Evolutionary conservation across 257 asterid species (phyloP), one percentile per base, ranked within the genome.

Genomic region (Capsicum baccatum): DNA sequence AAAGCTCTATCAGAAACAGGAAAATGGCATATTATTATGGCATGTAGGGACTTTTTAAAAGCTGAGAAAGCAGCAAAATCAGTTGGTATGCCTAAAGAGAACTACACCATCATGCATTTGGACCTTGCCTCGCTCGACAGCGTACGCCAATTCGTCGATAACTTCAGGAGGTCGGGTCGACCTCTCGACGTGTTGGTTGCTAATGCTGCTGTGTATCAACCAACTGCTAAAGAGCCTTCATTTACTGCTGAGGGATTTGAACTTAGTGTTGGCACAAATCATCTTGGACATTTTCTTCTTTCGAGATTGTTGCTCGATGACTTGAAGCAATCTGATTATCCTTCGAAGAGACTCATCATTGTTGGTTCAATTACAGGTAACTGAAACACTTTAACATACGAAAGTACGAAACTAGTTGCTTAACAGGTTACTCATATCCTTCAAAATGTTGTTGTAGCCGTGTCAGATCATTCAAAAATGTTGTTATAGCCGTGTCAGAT

Each of bases 321-420:
- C 79, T 83, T 96, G 94, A 88, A 92, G 76, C 85, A 92, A 80
- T 96, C 99, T 5, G 98, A 96, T 82, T 94, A 91, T 79, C 98
- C 98, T 1, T 91, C 91, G 1, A 96, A 89, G 89, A 90, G 99
- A 13, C 97, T 96, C 81, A 93, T 96, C 21, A 96, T 96, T 44
- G 99, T 96, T 21, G 98, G 98, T 39, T 96, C 98, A n/a, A 96
- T 96, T 67, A 94, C 98, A 84, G 98, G 98, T 95, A 87, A 1
- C 17, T 19, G 33, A 16, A 58, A 58, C 10, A 58, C 63, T 58
- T 58, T 58, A 44, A 44, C 48, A 44, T 44, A 26, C 33, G 48
- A 44, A 44, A 26, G 33, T 26, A 26, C 33, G 33, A 44, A 44
- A 44, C 48, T 44, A 44, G 48, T 44, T 44, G 8, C 48, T 42